phyloP scores from a whole-genome alignment of 768 basidiomycete species.

The Kwoniella mangroviensis region DNA sequence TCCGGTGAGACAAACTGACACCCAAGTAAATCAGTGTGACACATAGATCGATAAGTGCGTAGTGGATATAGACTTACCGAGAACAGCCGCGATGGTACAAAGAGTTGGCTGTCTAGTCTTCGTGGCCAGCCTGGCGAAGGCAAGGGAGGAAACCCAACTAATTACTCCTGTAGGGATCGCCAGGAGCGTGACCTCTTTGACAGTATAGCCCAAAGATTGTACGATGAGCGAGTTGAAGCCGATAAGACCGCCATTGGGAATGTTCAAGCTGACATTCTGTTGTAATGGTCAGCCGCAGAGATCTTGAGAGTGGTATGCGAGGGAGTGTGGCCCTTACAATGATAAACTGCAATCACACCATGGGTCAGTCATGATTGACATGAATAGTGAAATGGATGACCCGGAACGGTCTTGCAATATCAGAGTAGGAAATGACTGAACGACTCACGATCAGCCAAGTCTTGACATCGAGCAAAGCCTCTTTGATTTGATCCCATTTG shows the following conservation, averaged over 20 bases:
- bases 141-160: slow-evolving; percentile 32
- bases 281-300: neutral
- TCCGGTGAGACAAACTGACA: slow-evolving; percentile 27
- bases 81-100: slow-evolving; percentile 22
- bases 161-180: slow-evolving; percentile 45
- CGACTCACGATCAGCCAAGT: slow-evolving; percentile 31
- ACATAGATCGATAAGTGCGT: neutral
- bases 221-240: slow-evolving; percentile 35
- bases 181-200: slow-evolving; percentile 30
- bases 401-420: neutral
- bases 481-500: slow-evolving; percentile 23
- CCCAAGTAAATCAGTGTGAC: neutral
- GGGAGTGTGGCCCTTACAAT: slow-evolving; percentile 32
- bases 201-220: slow-evolving; percentile 21
- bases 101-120: slow-evolving; percentile 22
- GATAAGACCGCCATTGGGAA: slow-evolving; percentile 32
- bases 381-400: too few species aligned
- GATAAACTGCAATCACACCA: slow-evolving; percentile 16
- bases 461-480: slow-evolving; percentile 40
- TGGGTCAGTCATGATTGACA: neutral
- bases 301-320: slow-evolving; percentile 19
- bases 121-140: slow-evolving; percentile 33
- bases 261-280: slow-evolving; percentile 33
- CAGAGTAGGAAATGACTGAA: too few species aligned
- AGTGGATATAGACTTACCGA: neutral